Base-by-base conservation (phyloP, 108 stramenopile species). In the Asterionellopsis glacialis region DNA sequence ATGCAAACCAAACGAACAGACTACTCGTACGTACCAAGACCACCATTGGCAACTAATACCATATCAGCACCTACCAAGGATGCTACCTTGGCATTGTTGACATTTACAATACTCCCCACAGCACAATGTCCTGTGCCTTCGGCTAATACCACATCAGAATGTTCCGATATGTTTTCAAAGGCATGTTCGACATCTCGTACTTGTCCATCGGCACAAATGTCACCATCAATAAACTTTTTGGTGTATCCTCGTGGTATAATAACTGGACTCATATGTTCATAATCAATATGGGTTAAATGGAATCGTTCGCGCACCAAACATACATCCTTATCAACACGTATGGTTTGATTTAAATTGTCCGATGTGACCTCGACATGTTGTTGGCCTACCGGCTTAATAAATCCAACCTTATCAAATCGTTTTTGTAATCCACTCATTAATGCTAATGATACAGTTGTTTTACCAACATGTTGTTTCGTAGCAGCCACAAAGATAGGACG, bases 61-160 rank as follows among this genome's bases (percentile, higher is more conserved):
- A 98, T 96, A 52, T 88, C 86, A 9, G 91, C 81, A 24, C 95
- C 96, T 16, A 96, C 55, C 55, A 87, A 49, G 57, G 70, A 72
- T 0, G 97, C 97, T 16, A 97, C 95, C 61, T 95, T 75, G 19
- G 97, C 97, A 70, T 98, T 98, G 77, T 85, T 94, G 47, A 87
- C 74, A 63, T 81, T 85, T 7, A 98, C 94, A 65, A 97, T 89
- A 61, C 85, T 85, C 26, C 97, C 97, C n/a, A 98, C 97, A 21
- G 93, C 97, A 45, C 87, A 90, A 72, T 98, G 96, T 9, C 97
- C 97, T 9, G 97, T 98, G n/a, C 97, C 97, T 64, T 98, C 97
- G 24, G 84, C 63, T 27, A 98, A 69, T 16, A 93, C 77, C 1
- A 89, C 71, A 65, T 91, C 88, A 33, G 75, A 78, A 9, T 61